These are phyloP conservation scores for Sparassis latifolia DNA, from an alignment of 1,284 basidiomycete species.

Conservation along the genomic window DNA sequence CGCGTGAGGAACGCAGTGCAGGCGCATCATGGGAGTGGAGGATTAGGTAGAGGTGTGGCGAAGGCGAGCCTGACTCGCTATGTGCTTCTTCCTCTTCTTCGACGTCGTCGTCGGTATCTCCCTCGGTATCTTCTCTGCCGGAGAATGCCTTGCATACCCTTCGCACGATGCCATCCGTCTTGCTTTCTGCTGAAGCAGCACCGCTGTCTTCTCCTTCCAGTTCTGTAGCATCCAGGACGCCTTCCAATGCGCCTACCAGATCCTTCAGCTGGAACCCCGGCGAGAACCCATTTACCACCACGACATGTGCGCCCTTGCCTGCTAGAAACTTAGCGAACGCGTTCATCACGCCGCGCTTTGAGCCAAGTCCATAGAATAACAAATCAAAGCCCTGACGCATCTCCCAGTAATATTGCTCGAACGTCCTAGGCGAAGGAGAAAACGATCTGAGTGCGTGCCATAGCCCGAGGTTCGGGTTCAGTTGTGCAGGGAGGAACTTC, in stretches of 20 bases:
- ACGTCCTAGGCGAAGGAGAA: constrained; percentile 32
- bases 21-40: constrained; percentile 86
- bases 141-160: too few relatives aligned
- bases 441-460: constrained; percentile 17
- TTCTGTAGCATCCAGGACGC: too few relatives aligned
- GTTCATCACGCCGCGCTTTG: constrained; percentile 73
- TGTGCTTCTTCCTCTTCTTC: constrained; percentile 3
- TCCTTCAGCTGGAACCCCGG: constrained; percentile 67
- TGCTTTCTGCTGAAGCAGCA: too few relatives aligned
- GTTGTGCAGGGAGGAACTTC: constrained; percentile 10
- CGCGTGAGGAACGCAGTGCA: constrained; percentile 55
- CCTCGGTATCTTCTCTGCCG: too few relatives aligned
- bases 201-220: too few relatives aligned
- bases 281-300: constrained; percentile 78
- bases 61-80: constrained; percentile 22
- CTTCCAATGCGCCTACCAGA: constrained; percentile 42
- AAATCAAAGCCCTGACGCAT: constrained; percentile 81
- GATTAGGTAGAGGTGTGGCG: constrained; percentile 57
- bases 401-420: constrained; percentile 63
- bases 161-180: too few relatives aligned
- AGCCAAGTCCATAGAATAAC: constrained; percentile 82
- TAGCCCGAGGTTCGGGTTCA: constrained; percentile 23
- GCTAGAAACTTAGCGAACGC: constrained; percentile 55
- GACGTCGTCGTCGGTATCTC: not conserved
- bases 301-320: constrained; percentile 49